Percentiles rank a stretch among this genome's conserved stretches.
Evolutionary conservation across 306 rosid genomes (phyloP).

Genomic region (Cyamopsis tetragonoloba): DNA sequence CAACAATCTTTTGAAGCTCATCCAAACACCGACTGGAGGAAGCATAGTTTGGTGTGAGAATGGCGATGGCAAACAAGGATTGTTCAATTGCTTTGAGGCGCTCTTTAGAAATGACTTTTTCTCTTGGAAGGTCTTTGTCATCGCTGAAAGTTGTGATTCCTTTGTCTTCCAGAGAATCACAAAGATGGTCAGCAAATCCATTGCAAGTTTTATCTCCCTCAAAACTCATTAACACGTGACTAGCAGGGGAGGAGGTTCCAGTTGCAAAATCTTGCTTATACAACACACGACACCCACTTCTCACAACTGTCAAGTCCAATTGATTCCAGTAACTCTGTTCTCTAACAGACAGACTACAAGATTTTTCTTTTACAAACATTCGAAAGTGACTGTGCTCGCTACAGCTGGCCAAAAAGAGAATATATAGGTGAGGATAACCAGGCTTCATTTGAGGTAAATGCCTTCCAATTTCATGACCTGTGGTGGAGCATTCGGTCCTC

Average conservation of each 20-base stretch:
- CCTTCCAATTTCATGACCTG: neutral
- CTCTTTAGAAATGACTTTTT: neutral
- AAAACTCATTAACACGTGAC: conserved; percentile 4
- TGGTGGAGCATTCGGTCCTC: too few species aligned
- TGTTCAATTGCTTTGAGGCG: conserved; percentile 8
- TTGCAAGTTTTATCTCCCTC: neutral
- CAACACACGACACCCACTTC: neutral
- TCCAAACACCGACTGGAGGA: conserved; percentile 6
- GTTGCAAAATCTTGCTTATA: neutral
- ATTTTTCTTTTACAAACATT: neutral
- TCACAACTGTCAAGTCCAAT: neutral
- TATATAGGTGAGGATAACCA: conserved; percentile 12
- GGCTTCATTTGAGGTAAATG: neutral
- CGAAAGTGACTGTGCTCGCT: neutral
- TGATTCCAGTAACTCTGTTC: neutral
- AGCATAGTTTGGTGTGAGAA: conserved; percentile 8
- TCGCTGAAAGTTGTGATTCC: conserved; percentile 16
- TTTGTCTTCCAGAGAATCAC: conserved; percentile 6
- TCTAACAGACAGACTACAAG: neutral
- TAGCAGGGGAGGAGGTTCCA: too few species aligned
- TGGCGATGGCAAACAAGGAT: neutral
- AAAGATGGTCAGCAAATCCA: neutral
- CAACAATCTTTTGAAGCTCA: conserved; percentile 11
- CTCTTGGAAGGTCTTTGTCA: conserved; percentile 14
- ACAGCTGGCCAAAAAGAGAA: neutral